A percentile compares a stretch with the other conserved stretches of the same genome.
phyloP scores from a whole-genome alignment of 2,329 filamentous ascomycete species.

The Aspergillus sp. region DNA sequence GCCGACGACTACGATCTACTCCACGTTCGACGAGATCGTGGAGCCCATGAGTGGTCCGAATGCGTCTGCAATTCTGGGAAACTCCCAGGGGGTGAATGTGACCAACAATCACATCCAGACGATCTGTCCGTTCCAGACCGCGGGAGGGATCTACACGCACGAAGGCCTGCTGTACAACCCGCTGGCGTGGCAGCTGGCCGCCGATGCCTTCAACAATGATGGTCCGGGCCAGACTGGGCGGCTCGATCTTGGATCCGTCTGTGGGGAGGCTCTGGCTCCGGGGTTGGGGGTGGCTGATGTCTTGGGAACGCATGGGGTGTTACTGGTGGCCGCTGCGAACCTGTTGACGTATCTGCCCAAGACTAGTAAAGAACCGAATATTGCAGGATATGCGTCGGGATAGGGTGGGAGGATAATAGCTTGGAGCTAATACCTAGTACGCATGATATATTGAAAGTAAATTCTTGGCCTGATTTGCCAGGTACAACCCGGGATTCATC shows the following conservation, averaged over 20 bases:
- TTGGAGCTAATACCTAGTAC: neutral
- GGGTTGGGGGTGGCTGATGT: constrained; percentile 42
- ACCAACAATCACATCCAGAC: constrained; percentile 52
- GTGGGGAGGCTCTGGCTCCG: constrained; percentile 27
- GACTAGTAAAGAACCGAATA: constrained; percentile 39
- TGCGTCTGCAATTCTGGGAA: constrained; percentile 47
- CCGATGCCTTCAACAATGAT: constrained; percentile 50
- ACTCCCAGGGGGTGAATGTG: constrained; percentile 46
- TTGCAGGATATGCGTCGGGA: constrained; percentile 39
- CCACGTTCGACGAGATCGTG: constrained; percentile 52
- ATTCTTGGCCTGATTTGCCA: too few species aligned
- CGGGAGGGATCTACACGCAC: constrained; percentile 50
- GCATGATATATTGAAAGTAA: neutral
- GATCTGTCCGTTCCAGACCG: constrained; percentile 38
- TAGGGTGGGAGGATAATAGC: neutral
- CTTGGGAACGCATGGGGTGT: constrained; percentile 44
- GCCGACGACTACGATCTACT: constrained; percentile 56
- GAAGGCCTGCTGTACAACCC: constrained; percentile 53
- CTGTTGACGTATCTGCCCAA: constrained; percentile 35
- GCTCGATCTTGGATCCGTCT: constrained; percentile 42
- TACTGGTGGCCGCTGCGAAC: constrained; percentile 39
- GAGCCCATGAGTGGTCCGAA: constrained; percentile 48
- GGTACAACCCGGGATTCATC: too few species aligned
- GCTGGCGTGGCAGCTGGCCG: constrained; percentile 39
- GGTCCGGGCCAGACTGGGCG: constrained; percentile 44